These are phyloP conservation scores for Aspergillus saccharolyticus DNA, from an alignment of 495 filamentous ascomycete species.

Conservation along the genomic window DNA sequence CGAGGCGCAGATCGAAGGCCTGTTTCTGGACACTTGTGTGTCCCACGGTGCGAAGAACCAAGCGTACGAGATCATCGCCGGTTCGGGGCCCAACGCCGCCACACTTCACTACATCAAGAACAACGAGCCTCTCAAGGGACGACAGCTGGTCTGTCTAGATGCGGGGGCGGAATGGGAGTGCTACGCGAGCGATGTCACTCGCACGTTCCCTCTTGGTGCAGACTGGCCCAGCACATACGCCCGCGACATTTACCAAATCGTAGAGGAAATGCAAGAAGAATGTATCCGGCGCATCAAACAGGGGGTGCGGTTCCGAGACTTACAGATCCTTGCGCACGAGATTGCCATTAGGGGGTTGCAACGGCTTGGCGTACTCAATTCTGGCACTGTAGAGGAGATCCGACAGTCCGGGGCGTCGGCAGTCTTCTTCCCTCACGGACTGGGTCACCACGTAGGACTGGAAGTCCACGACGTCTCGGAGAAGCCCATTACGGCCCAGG, in stretches of 20 bases:
- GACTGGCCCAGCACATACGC: conserved; percentile 58
- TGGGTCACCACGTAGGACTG: conserved; percentile 84
- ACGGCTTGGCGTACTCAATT: conserved; percentile 58
- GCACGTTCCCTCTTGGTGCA: conserved; percentile 71
- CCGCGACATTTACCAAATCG: conserved; percentile 65
- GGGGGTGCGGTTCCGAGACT: conserved; percentile 59
- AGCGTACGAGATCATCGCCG: conserved; percentile 84
- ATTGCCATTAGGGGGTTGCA: conserved; percentile 69
- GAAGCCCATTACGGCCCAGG: conserved; percentile 39
- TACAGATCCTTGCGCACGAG: conserved; percentile 66
- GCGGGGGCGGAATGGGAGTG: conserved; percentile 80
- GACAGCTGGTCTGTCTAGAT: conserved; percentile 74
- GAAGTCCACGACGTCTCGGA: conserved; percentile 81
- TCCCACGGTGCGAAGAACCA: conserved; percentile 68
- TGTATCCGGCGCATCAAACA: conserved; percentile 63
- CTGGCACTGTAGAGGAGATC: conserved; percentile 58
- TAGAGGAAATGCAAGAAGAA: conserved; percentile 76
- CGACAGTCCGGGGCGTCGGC: conserved; percentile 59
- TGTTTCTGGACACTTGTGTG: conserved; percentile 67
- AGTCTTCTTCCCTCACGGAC: conserved; percentile 88
- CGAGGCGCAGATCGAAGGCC: conserved; percentile 77
- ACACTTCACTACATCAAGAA: conserved; percentile 85
- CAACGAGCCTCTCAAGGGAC: conserved; percentile 58
- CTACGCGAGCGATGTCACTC: conserved; percentile 88
- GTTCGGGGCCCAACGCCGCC: conserved; percentile 68